A percentile compares a stretch with the other conserved stretches of the same genome.
phyloP scores from a whole-genome alignment of 768 basidiomycete species.

The Sarcodon sp. region DNA sequence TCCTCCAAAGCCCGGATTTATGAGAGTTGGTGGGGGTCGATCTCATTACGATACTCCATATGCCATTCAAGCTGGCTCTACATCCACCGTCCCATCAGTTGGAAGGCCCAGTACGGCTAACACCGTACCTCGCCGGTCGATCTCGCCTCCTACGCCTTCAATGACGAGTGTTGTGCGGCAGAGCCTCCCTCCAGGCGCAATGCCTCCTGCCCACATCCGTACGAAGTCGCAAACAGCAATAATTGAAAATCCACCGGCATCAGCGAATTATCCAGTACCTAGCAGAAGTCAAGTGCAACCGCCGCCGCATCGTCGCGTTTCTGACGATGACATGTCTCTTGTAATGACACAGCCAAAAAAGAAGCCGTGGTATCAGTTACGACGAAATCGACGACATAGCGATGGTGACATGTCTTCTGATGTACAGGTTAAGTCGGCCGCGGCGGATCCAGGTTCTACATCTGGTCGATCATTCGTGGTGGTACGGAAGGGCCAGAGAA shows the following conservation, averaged over 20 bases:
- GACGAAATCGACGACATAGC: constrained; percentile 47
- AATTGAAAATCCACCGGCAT: constrained; percentile 43
- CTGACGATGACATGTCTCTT: constrained; percentile 23
- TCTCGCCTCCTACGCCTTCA: constrained; percentile 7
- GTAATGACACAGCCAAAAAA: constrained; percentile 35
- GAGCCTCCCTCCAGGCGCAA: constrained; percentile 44
- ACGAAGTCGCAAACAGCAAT: constrained; percentile 79
- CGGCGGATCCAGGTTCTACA: constrained; percentile 5
- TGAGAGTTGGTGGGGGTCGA: constrained; percentile 77
- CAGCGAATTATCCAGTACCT: constrained; percentile 7
- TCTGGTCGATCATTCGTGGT: constrained; percentile 22
- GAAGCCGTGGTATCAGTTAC: constrained; percentile 59
- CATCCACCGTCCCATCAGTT: constrained; percentile 54
- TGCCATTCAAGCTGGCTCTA: constrained; percentile 53
- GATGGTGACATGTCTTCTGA: constrained; percentile 30
- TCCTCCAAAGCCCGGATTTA: constrained; percentile 42
- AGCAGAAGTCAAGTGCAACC: background rate
- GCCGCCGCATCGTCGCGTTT: background rate
- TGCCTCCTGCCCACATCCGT: constrained; percentile 53
- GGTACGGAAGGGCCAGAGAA: constrained; percentile 11
- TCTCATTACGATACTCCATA: constrained; percentile 83
- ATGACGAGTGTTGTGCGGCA: constrained; percentile 8
- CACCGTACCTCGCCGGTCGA: constrained; percentile 5
- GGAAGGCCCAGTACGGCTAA: constrained; percentile 20
- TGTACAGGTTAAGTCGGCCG: background rate